These are phyloP conservation scores for Graphilbum ipis-grandicollis DNA, from an alignment of 2,329 filamentous ascomycete genomes.

Conservation along the genomic window DNA sequence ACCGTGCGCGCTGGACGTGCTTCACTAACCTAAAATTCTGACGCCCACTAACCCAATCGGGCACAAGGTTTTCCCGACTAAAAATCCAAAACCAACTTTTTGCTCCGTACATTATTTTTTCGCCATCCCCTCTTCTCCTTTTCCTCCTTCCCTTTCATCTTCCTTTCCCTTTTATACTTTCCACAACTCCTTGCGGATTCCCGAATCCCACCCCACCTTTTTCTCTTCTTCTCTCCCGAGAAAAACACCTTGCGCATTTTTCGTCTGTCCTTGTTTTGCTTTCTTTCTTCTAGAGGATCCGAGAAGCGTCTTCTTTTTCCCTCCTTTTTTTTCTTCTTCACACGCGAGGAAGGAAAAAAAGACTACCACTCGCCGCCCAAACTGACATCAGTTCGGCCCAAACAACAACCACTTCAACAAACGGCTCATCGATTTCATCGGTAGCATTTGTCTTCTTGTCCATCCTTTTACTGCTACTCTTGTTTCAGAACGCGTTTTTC, in stretches of 20 bases:
- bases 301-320: constrained; percentile 15
- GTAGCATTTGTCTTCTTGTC: not conserved
- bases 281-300: constrained; percentile 23
- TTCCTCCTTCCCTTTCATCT: no score
- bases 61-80: not conserved
- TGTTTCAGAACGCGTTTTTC: constrained; percentile 7
- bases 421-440: not conserved
- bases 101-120: constrained; percentile 3
- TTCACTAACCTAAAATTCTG: constrained; percentile 1
- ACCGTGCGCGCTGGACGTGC: not conserved
- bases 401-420: no score
- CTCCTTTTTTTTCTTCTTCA: constrained; percentile 5
- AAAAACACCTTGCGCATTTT: constrained; percentile 13
- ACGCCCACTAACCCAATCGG: not conserved
- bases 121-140: not conserved
- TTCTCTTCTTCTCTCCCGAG: constrained; percentile 8
- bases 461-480: no score
- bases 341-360: constrained; percentile 6
- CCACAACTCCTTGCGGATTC: constrained; percentile 7
- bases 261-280: constrained; percentile 21
- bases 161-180: constrained; percentile 8
- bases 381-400: no score
- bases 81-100: constrained; percentile 1
- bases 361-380: not conserved
- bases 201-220: constrained; percentile 5